Evolutionary conservation across 1,284 basidiomycete species (phyloP).

Genomic region (Trichosporon asahii): DNA sequence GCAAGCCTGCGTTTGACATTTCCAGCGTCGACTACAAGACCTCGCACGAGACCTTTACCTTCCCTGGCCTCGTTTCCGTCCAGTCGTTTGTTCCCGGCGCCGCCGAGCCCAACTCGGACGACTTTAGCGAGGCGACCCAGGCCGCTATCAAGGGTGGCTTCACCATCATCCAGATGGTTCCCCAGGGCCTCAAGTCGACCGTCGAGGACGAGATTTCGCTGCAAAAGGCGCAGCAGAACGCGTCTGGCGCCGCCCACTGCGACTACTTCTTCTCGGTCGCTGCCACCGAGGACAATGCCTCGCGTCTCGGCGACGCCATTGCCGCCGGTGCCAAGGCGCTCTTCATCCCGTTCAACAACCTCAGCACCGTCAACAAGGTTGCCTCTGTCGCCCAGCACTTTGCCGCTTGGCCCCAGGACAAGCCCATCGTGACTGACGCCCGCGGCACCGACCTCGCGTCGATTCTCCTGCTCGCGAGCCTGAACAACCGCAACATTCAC

Average conservation of each 20-base stretch:
- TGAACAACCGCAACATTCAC: slow-evolving; percentile 86
- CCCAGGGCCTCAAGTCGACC: slow-evolving; percentile 61
- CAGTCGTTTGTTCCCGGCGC: slow-evolving; percentile 80
- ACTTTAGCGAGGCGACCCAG: slow-evolving; percentile 67
- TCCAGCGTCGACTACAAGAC: slow-evolving; percentile 92
- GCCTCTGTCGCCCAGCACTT: slow-evolving; percentile 77
- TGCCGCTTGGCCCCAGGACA: slow-evolving; percentile 83
- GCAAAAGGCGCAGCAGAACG: slow-evolving; percentile 65
- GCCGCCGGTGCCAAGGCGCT: slow-evolving; percentile 75
- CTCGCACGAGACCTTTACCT: slow-evolving; percentile 81
- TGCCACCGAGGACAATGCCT: slow-evolving; percentile 67
- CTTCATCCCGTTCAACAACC: slow-evolving; percentile 73
- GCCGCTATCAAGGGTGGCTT: slow-evolving; percentile 84
- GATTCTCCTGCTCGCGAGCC: slow-evolving; percentile 83
- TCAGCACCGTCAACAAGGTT: slow-evolving; percentile 57
- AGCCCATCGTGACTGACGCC: slow-evolving; percentile 91
- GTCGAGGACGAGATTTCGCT: slow-evolving; percentile 69
- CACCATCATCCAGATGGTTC: slow-evolving; percentile 74
- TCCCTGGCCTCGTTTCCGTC: slow-evolving; percentile 90
- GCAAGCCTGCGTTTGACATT: slow-evolving; percentile 79
- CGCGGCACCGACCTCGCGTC: slow-evolving; percentile 89
- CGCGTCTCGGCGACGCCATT: slow-evolving; percentile 66
- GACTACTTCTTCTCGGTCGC: slow-evolving; percentile 81
- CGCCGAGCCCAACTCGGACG: slow-evolving; percentile 59
- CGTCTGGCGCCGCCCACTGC: slow-evolving; percentile 66